Conservation (phyloP, 257 asterid species). For the Fraxinus pennsylvanica region DNA sequence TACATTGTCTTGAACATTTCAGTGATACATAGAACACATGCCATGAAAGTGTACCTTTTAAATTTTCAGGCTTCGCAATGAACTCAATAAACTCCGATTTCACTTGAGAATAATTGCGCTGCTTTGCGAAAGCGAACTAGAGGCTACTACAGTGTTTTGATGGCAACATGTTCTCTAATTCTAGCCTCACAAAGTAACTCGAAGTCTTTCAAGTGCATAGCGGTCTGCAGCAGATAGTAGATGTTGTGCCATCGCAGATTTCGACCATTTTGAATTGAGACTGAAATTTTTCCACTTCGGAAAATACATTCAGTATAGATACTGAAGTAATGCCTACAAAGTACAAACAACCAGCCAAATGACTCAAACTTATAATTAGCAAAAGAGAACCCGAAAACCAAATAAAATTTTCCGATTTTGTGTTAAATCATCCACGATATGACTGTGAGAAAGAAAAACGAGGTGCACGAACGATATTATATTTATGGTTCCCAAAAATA, state of each 20-base stretch:
- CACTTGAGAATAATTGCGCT: constrained; percentile 22
- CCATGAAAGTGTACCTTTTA: constrained; percentile 17
- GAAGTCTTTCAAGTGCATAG: constrained; percentile 28
- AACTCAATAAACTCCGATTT: constrained; percentile 24
- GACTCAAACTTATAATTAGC: too few relatives aligned
- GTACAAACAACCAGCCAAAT: too few relatives aligned
- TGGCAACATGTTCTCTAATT: constrained; percentile 19
- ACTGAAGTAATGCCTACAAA: too few relatives aligned
- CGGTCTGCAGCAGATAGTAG: neutral
- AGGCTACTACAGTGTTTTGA: neutral
- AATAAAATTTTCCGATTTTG: neutral
- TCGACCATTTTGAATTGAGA: too few relatives aligned
- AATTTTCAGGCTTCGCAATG: constrained; percentile 20
- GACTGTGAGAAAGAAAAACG: neutral
- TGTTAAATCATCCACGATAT: too few relatives aligned
- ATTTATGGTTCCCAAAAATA: too few relatives aligned
- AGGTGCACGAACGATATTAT: too few relatives aligned
- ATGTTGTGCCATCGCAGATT: neutral
- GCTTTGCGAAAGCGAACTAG: constrained; percentile 27
- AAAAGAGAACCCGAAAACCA: too few relatives aligned
- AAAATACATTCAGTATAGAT: too few relatives aligned
- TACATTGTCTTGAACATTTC: too few relatives aligned
- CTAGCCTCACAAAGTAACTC: constrained; percentile 26
- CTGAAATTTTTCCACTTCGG: too few relatives aligned
- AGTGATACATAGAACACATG: neutral